phyloP scores from a whole-genome alignment of 768 basidiomycete genomes.

The Coprinopsis sp. region DNA sequence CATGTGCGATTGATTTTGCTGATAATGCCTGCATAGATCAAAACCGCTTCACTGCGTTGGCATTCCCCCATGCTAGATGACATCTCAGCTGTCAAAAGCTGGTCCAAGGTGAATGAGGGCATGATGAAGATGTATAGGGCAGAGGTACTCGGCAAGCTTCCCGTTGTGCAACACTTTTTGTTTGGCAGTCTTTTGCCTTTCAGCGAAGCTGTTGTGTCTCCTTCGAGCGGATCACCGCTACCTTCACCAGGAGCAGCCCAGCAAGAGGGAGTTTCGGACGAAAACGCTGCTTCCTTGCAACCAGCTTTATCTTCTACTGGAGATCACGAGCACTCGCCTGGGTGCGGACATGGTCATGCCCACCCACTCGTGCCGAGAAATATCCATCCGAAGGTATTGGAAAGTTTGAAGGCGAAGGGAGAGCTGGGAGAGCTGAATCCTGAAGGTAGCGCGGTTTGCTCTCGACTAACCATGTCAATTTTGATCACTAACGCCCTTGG shows the following conservation, averaged over 20 bases:
- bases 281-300: too few relatives aligned
- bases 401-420: conserved; percentile 6
- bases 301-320: too few relatives aligned
- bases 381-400: conserved; percentile 8
- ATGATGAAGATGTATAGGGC: conserved; percentile 99
- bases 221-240: conserved; percentile 24
- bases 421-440: neutral
- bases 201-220: conserved; percentile 49
- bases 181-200: conserved; percentile 80
- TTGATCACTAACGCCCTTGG: neutral
- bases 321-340: too few relatives aligned
- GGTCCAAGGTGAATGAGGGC: conserved; percentile 66
- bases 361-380: conserved; percentile 12
- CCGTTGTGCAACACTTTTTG: conserved; percentile 93
- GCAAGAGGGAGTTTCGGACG: too few relatives aligned
- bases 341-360: neutral
- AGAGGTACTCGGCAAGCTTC: conserved; percentile 92
- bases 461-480: neutral
- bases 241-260: conserved; percentile 18
- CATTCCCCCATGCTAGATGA: conserved; percentile 99
- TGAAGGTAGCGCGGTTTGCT: neutral
- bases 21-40: conserved; percentile 52
- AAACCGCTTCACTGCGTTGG: conserved; percentile 93
- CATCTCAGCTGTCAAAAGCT: conserved; percentile 67
- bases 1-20: neutral